Conservation (phyloP, 352 stramenopile genomes). For the Achlya hypogyna region DNA sequence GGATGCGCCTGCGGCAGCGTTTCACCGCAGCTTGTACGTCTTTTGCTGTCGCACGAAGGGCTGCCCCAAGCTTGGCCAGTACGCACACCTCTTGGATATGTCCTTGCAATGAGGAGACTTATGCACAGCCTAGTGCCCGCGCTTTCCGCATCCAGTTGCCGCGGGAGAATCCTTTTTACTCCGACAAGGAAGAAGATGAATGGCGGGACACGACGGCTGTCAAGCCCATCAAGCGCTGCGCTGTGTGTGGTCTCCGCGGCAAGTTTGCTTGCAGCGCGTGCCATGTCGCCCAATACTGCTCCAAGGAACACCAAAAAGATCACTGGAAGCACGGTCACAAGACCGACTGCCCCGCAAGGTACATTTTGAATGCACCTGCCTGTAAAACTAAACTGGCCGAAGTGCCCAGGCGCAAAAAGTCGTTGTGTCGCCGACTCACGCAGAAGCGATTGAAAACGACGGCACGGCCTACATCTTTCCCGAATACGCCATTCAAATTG, state of each 20-base stretch:
- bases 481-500: slow-evolving; percentile 64
- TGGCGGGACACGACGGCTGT: slow-evolving; percentile 9
- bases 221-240: slow-evolving; percentile 28
- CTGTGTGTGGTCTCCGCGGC: slow-evolving; percentile 51
- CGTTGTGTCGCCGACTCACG: slow-evolving; percentile 30
- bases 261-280: slow-evolving; percentile 62
- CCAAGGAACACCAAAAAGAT: slow-evolving; percentile 68
- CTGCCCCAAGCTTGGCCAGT: slow-evolving; percentile 48
- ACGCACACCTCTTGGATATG: not conserved
- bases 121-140: slow-evolving; percentile 31
- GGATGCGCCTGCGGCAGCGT: slow-evolving; percentile 78
- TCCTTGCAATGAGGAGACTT: not conserved
- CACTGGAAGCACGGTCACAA: slow-evolving; percentile 72
- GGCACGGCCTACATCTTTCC: slow-evolving; percentile 74
- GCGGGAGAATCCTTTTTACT: slow-evolving; percentile 85
- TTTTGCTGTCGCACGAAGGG: slow-evolving; percentile 77
- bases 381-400: not conserved
- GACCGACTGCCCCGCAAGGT: slow-evolving; percentile 48
- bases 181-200: slow-evolving; percentile 33
- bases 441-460: slow-evolving; percentile 29
- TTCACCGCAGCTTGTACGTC: slow-evolving; percentile 90
- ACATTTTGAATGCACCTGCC: not conserved
- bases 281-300: slow-evolving; percentile 69
- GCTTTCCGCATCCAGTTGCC: slow-evolving; percentile 84
- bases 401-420: slow-evolving; percentile 33